These are phyloP conservation scores for Barnettozyma botsteinii DNA, from an alignment of 805 yeast genomes.

Conservation along the genomic window DNA sequence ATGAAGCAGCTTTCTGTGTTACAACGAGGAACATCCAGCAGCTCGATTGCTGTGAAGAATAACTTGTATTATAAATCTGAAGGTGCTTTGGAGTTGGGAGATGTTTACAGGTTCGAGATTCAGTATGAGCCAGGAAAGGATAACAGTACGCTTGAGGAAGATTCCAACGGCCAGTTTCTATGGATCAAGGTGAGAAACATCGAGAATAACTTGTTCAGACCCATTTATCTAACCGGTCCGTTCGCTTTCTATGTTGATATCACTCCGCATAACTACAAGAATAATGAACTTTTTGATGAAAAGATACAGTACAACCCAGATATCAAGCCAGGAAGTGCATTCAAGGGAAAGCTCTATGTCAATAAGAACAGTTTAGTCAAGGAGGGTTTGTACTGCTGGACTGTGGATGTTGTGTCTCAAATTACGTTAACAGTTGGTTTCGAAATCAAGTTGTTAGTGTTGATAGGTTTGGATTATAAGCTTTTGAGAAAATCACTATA, in stretches of 20 bases:
- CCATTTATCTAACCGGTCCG: conserved; percentile 88
- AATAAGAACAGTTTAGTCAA: conserved; percentile 37
- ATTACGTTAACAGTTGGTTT: conserved; percentile 66
- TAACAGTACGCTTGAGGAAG: conserved; percentile 1
- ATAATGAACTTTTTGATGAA: conserved; percentile 37
- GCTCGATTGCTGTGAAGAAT: not conserved
- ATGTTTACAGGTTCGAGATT: conserved; percentile 16
- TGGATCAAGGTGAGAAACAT: conserved; percentile 60
- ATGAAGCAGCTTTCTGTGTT: no score
- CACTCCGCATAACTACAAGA: conserved; percentile 58
- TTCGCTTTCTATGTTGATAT: conserved; percentile 81
- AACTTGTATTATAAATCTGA: conserved; percentile 12
- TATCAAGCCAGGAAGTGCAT: conserved; percentile 67
- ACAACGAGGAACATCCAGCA: not conserved
- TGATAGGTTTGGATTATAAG: conserved; percentile 43
- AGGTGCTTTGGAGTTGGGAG: conserved; percentile 17
- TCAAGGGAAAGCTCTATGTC: conserved; percentile 48
- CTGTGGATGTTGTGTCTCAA: conserved; percentile 76
- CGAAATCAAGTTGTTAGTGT: conserved; percentile 59
- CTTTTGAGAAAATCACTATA: conserved; percentile 13
- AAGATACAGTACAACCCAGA: conserved; percentile 42
- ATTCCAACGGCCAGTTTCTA: conserved; percentile 17
- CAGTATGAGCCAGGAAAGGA: conserved; percentile 1
- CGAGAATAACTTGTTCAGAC: conserved; percentile 68
- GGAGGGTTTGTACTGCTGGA: conserved; percentile 53